phyloP scores from a whole-genome alignment of 129 eudicot species.

The Sambucus nigra region DNA sequence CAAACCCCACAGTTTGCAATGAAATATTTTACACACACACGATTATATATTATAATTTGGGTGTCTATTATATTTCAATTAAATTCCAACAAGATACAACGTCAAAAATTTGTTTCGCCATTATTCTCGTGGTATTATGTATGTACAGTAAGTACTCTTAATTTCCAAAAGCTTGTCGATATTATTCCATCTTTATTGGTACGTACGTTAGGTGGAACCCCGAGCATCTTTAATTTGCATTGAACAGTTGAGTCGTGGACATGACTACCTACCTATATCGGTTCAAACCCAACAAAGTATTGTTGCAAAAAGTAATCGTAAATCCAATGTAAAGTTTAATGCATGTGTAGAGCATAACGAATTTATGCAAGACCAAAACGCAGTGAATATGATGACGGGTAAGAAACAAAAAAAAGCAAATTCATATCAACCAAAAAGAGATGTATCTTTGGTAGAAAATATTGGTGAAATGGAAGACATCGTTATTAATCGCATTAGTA shows the following conservation, averaged over 20 bases:
- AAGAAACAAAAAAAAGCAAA: not conserved
- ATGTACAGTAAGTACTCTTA: not conserved
- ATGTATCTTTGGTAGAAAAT: not conserved
- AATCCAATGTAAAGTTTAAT: not conserved
- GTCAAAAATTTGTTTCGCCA: not conserved
- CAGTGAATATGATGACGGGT: not conserved
- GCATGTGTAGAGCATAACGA: not conserved
- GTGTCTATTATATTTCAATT: too few relatives aligned
- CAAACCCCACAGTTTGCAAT: too few relatives aligned
- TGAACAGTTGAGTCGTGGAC: not conserved
- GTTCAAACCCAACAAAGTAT: not conserved
- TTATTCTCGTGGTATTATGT: not conserved
- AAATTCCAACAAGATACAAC: not conserved
- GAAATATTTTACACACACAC: too few relatives aligned
- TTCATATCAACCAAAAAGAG: not conserved
- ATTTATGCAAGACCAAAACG: not conserved
- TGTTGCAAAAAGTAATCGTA: not conserved
- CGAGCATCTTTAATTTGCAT: not conserved
- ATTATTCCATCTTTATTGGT: constrained; percentile 2
- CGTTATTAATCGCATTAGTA: not conserved
- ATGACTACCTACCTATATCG: not conserved
- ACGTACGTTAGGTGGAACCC: constrained; percentile 2
- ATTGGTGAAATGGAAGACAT: constrained; percentile 1
- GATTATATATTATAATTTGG: too few relatives aligned
- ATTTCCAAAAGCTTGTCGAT: constrained; percentile 4